Conservation (phyloP, 2,329 filamentous ascomycete species). For the Pseudocercospora fuligena region DNA sequence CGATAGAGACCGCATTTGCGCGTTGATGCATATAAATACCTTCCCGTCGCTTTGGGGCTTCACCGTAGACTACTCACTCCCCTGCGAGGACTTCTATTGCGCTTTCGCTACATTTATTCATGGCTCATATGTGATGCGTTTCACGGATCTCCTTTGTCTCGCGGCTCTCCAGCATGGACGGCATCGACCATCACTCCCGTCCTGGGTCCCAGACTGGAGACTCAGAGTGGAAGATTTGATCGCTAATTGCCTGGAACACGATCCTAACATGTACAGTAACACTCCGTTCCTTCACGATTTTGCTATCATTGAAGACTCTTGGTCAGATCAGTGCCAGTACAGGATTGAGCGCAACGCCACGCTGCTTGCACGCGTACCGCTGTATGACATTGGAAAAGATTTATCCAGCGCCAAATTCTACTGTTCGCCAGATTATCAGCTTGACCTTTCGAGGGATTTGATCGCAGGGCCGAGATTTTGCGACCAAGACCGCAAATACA, state of each 20-base stretch:
- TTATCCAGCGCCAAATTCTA: no score
- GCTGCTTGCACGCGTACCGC: not conserved
- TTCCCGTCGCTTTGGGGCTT: not conserved
- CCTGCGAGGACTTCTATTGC: not conserved
- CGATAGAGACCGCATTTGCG: not conserved
- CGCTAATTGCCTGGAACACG: not conserved
- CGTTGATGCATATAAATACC: not conserved
- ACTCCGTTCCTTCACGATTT: not conserved
- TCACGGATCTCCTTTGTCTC: not conserved
- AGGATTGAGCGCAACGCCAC: not conserved
- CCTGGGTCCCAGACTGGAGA: conserved; percentile 1
- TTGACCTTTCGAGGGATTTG: not conserved
- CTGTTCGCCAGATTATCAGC: not conserved
- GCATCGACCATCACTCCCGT: not conserved
- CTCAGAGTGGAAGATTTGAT: not conserved
- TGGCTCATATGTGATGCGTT: not conserved
- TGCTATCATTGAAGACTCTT: not conserved
- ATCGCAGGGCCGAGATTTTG: not conserved
- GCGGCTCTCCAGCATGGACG: not conserved
- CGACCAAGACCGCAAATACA: no score
- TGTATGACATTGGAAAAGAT: not conserved
- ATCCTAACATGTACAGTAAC: not conserved
- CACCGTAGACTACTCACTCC: not conserved
- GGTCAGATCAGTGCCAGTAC: not conserved
- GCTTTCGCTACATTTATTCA: not conserved